These are phyloP conservation scores for Tricholoma matsutake DNA, from an alignment of 768 basidiomycete genomes.

Conservation along the genomic window DNA sequence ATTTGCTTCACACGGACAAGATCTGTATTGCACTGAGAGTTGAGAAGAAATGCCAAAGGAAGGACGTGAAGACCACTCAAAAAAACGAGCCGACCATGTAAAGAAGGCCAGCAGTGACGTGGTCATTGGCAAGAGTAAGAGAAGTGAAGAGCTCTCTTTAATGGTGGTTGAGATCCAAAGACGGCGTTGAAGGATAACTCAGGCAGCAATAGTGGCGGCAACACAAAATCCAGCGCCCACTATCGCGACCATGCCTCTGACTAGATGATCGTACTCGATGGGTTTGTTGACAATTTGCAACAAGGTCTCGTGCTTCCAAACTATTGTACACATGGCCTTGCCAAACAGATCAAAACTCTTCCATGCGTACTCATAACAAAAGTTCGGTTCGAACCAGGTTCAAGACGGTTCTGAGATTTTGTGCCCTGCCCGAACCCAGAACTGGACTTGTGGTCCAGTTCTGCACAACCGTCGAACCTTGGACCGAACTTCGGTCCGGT, in stretches of 20 bases:
- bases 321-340: too few species aligned
- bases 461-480: too few species aligned
- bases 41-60: too few species aligned
- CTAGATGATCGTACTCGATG: neutral
- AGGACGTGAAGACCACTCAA: too few species aligned
- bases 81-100: neutral
- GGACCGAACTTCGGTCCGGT: too few species aligned
- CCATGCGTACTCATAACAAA: neutral
- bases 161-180: neutral
- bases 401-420: too few species aligned
- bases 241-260: neutral
- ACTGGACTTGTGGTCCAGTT: too few species aligned
- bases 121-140: neutral
- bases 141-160: neutral
- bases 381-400: neutral
- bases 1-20: too few species aligned
- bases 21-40: too few species aligned
- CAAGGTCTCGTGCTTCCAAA: too few species aligned
- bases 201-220: neutral
- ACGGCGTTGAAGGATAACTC: neutral
- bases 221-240: neutral
- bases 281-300: neutral
- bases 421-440: too few species aligned
- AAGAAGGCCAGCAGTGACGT: neutral
- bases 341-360: neutral